Evolutionary conservation across 2,329 filamentous ascomycete species (phyloP).

Genomic region (Aspergillus calidoustus): DNA sequence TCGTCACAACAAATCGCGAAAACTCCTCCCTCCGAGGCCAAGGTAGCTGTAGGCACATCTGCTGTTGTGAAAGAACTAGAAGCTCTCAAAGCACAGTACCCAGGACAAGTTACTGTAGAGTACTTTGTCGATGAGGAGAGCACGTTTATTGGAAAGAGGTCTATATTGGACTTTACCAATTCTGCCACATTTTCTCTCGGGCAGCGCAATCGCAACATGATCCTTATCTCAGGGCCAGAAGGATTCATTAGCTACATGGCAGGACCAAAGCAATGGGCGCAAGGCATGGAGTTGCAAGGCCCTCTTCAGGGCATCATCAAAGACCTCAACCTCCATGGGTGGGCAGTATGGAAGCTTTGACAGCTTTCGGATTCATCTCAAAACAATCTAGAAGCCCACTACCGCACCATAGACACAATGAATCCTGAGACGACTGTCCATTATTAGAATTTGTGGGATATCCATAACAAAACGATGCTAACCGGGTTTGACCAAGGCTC

Average conservation of each 20-base stretch:
- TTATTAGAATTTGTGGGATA: neutral
- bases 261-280: slow-evolving; percentile 76
- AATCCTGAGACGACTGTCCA: neutral
- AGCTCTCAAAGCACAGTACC: slow-evolving; percentile 62
- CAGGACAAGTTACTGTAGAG: slow-evolving; percentile 64
- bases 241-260: slow-evolving; percentile 84
- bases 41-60: slow-evolving; percentile 10
- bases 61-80: slow-evolving; percentile 66
- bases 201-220: slow-evolving; percentile 51
- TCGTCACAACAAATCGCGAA: slow-evolving; percentile 19
- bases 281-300: slow-evolving; percentile 75
- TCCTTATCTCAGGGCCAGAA: slow-evolving; percentile 89
- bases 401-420: slow-evolving; percentile 6
- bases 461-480: too few species aligned
- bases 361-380: neutral
- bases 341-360: slow-evolving; percentile 64
- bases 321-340: slow-evolving; percentile 61
- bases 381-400: neutral
- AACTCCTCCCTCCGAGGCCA: neutral
- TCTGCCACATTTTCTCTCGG: slow-evolving; percentile 26
- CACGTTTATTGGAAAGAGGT: slow-evolving; percentile 62
- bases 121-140: slow-evolving; percentile 85
- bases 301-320: slow-evolving; percentile 71
- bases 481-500: too few species aligned
- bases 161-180: slow-evolving; percentile 49